Evolutionary conservation across 2,329 filamentous ascomycete genomes (phyloP).

Genomic region (Calonectria ilicicola): DNA sequence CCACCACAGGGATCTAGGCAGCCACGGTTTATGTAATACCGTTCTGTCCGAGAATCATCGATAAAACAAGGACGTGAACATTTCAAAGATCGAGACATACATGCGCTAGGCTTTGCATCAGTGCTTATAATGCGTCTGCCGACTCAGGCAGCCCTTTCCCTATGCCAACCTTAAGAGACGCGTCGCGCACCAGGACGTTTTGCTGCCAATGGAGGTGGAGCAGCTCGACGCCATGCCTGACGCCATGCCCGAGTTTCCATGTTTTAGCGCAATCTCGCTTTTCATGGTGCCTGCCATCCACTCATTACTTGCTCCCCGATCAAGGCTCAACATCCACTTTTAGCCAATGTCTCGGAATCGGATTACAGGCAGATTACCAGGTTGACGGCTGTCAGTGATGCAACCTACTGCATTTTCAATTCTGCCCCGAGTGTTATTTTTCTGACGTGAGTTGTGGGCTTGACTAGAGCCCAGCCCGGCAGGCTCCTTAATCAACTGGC

Average conservation of each 20-base stretch:
- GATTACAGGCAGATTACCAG: constrained; percentile 2
- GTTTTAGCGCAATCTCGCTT: constrained; percentile 37
- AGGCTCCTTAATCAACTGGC: neutral
- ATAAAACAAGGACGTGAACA: neutral
- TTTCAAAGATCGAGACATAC: neutral
- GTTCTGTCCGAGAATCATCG: neutral
- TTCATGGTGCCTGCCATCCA: constrained; percentile 9
- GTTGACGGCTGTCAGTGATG: constrained; percentile 1
- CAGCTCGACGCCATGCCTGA: constrained; percentile 29
- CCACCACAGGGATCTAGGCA: neutral
- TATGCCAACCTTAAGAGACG: neutral
- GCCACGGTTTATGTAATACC: neutral
- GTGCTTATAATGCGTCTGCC: neutral
- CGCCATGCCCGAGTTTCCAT: constrained; percentile 27
- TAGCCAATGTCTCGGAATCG: constrained; percentile 20
- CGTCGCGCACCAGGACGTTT: neutral
- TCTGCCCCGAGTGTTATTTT: neutral
- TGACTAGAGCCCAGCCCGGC: neutral
- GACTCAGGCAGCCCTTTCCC: neutral
- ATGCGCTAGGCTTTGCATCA: neutral
- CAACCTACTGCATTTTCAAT: constrained; percentile 10
- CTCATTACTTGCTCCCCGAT: constrained; percentile 5
- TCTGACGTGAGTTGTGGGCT: neutral
- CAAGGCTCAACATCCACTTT: constrained; percentile 14
- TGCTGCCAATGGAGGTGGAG: constrained; percentile 26